These are phyloP conservation scores for Fusarium sp. DNA, from an alignment of 2,329 filamentous ascomycete species.

Conservation along the genomic window DNA sequence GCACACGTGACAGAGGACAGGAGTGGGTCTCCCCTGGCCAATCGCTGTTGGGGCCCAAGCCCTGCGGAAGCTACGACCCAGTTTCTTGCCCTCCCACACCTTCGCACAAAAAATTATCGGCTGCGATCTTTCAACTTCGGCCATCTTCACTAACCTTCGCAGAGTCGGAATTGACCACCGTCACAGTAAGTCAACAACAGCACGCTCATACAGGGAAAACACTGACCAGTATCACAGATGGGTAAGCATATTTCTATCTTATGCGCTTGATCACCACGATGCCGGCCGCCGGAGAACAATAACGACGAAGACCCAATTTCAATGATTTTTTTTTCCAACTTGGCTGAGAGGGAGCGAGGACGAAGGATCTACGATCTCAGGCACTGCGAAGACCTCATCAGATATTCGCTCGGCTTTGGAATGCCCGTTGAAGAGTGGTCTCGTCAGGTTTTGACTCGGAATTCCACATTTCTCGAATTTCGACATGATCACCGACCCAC, in stretches of 20 bases:
- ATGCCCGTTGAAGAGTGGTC: background rate
- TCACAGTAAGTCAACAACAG: constrained; percentile 57
- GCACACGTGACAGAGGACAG: constrained; percentile 34
- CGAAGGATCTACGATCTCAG: constrained; percentile 7
- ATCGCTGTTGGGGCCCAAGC: constrained; percentile 51
- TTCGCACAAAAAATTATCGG: constrained; percentile 56
- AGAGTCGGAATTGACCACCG: constrained; percentile 56
- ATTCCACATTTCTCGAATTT: constrained; percentile 24
- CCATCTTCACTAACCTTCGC: constrained; percentile 53
- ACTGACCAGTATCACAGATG: constrained; percentile 62
- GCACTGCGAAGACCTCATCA: background rate
- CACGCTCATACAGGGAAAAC: constrained; percentile 46
- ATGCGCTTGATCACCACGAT: constrained; percentile 37
- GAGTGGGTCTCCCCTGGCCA: constrained; percentile 43
- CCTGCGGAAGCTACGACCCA: constrained; percentile 47
- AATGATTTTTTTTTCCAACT: constrained; percentile 20
- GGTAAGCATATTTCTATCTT: constrained; percentile 60
- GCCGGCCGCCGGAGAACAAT: constrained; percentile 38
- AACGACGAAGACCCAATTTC: constrained; percentile 34
- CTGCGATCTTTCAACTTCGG: constrained; percentile 51
- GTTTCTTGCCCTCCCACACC: constrained; percentile 52
- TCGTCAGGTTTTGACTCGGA: constrained; percentile 1
- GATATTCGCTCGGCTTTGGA: background rate
- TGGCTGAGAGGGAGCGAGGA: constrained; percentile 4
- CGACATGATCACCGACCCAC: constrained; percentile 6